A percentile compares a stretch with the other conserved stretches of the same genome.
phyloP scores from a whole-genome alignment of 2,329 filamentous ascomycete genomes.

The Colletotrichum sojae region DNA sequence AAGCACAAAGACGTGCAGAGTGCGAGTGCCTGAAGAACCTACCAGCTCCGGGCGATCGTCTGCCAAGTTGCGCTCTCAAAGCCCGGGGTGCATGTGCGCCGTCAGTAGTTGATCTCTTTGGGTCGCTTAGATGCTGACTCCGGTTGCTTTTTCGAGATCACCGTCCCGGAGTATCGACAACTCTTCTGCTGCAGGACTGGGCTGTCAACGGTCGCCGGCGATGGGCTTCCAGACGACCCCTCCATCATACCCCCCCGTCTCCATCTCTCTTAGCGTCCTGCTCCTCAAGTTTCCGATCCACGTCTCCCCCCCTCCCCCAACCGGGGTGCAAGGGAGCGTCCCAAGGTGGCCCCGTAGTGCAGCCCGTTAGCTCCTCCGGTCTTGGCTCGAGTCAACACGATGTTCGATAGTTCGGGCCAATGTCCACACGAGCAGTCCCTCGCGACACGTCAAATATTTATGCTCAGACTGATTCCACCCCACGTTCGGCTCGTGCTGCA shows the following conservation, averaged over 20 bases:
- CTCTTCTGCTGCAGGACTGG: slow-evolving; percentile 8
- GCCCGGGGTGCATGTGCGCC: slow-evolving; percentile 20
- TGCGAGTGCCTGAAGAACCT: too few species aligned
- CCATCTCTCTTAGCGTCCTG: slow-evolving; percentile 34
- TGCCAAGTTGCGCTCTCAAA: slow-evolving; percentile 11
- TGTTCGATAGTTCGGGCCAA: slow-evolving; percentile 54
- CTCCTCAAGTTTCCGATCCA: slow-evolving; percentile 30
- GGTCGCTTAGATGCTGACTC: slow-evolving; percentile 17
- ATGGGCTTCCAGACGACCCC: slow-evolving; percentile 23
- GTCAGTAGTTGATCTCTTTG: slow-evolving; percentile 10
- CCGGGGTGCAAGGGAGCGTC: slow-evolving; percentile 30
- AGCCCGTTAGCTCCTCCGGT: slow-evolving; percentile 36
- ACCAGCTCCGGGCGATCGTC: slow-evolving; percentile 8
- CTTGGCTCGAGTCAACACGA: slow-evolving; percentile 39
- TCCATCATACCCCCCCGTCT: slow-evolving; percentile 22
- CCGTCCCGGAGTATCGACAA: background rate
- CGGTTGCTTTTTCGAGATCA: background rate
- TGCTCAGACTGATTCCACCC: slow-evolving; percentile 46
- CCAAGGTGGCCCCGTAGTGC: slow-evolving; percentile 23
- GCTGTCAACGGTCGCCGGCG: background rate
- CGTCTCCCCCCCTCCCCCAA: slow-evolving; percentile 25
- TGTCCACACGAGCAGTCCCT: slow-evolving; percentile 52
- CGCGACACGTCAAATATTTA: slow-evolving; percentile 47
- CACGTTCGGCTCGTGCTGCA: slow-evolving; percentile 46
- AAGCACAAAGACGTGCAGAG: too few species aligned